Percentiles rank a stretch among this genome's conserved stretches.
phyloP scores from a whole-genome alignment of 2,329 filamentous ascomycete species.

The Apiospora kogelbergensis region DNA sequence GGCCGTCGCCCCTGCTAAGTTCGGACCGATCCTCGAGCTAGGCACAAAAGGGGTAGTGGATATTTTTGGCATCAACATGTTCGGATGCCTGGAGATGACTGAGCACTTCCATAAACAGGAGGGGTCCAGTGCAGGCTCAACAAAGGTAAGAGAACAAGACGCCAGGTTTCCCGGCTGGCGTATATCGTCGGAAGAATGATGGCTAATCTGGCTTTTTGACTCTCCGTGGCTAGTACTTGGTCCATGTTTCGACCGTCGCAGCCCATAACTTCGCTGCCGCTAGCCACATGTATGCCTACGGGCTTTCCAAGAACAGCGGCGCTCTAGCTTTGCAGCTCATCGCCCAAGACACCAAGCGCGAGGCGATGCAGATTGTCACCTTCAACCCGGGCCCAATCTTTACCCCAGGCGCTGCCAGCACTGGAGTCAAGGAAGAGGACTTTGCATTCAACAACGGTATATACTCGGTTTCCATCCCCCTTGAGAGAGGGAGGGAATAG shows the following conservation, averaged over 20 bases:
- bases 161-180: background rate
- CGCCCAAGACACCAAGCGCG: conserved; percentile 32
- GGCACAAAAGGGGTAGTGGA: background rate
- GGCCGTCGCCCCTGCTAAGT: background rate
- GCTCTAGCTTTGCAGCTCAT: conserved; percentile 38
- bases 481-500: too few relatives aligned
- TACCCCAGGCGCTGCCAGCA: conserved; percentile 27
- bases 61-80: conserved; percentile 29
- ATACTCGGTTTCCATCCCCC: too few relatives aligned
- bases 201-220: too few relatives aligned
- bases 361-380: conserved; percentile 38
- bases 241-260: background rate
- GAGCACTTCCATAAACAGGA: conserved; percentile 36
- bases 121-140: conserved; percentile 14
- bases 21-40: background rate
- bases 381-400: conserved; percentile 41
- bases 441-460: background rate
- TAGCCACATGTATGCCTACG: conserved; percentile 25
- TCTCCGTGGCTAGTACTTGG: background rate
- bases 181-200: too few relatives aligned
- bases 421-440: background rate
- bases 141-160: conserved; percentile 18
- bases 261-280: background rate
- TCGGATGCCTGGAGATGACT: conserved; percentile 30
- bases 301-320: conserved; percentile 38